Conservation (phyloP, 2,329 filamentous ascomycete species). For the Penicillium sp. region DNA sequence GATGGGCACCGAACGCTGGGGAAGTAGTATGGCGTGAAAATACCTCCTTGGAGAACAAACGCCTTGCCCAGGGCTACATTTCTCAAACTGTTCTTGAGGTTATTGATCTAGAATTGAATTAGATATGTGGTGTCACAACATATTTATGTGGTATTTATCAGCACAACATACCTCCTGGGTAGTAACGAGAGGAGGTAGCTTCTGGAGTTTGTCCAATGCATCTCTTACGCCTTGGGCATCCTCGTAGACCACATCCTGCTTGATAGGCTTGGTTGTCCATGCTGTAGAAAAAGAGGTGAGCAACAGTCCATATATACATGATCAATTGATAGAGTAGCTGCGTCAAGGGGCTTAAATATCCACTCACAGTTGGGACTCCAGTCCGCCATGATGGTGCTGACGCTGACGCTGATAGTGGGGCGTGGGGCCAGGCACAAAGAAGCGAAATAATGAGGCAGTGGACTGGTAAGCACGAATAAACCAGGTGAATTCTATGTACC, state of each 20-base stretch:
- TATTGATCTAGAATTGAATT: conserved; percentile 62
- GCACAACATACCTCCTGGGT: conserved; percentile 15
- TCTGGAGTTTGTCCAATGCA: conserved; percentile 48
- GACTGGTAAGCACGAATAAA: not conserved
- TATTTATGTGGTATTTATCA: not conserved
- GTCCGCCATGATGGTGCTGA: conserved; percentile 27
- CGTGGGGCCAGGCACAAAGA: not conserved
- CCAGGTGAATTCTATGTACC: not conserved
- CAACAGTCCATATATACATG: too few species aligned
- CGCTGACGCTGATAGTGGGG: not conserved
- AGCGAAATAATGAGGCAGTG: not conserved
- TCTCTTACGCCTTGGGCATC: conserved; percentile 44
- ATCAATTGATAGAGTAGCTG: not conserved
- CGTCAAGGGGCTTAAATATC: not conserved
- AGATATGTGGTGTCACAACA: not conserved
- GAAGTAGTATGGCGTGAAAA: conserved; percentile 11
- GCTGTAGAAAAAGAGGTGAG: conserved; percentile 26
- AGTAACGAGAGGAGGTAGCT: conserved; percentile 48
- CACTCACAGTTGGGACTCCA: conserved; percentile 33
- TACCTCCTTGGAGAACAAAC: conserved; percentile 89
- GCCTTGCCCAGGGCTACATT: conserved; percentile 90
- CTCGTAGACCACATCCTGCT: conserved; percentile 53
- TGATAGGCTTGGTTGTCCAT: conserved; percentile 51
- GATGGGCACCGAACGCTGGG: too few species aligned
- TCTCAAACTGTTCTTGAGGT: conserved; percentile 75